These are phyloP conservation scores for Mrakia frigida DNA, from an alignment of 768 basidiomycete species.

Conservation along the genomic window DNA sequence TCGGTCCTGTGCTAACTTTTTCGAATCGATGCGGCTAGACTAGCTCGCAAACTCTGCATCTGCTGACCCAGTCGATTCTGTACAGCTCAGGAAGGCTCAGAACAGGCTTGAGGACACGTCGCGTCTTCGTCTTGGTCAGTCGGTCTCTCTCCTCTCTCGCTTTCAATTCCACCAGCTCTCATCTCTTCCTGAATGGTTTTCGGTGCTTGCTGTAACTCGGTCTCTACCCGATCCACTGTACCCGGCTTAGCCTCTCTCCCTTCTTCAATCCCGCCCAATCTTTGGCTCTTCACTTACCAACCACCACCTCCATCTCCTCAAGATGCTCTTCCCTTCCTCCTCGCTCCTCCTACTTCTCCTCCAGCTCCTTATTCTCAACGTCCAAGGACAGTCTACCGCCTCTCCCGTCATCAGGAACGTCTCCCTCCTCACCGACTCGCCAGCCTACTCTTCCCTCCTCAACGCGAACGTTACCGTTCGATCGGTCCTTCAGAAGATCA, in stretches of 20 bases:
- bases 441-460: background rate
- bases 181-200: no score
- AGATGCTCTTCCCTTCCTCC: background rate
- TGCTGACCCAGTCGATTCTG: no score
- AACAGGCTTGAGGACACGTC: no score
- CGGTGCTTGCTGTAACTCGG: background rate
- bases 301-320: no score
- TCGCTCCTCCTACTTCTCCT: background rate
- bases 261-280: background rate
- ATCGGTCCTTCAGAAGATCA: slow-evolving; percentile 1
- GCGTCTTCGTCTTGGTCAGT: no score
- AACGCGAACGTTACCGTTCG: background rate
- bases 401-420: background rate
- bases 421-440: background rate
- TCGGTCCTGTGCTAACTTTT: no score
- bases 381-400: background rate
- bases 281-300: background rate
- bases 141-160: background rate
- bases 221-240: no score
- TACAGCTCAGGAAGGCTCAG: no score
- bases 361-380: background rate
- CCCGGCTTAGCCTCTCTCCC: background rate
- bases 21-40: no score
- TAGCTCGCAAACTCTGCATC: no score
- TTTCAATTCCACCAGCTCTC: background rate